Conservation (phyloP, 139 green algal genomes). For the Picochlorum sp. region DNA sequence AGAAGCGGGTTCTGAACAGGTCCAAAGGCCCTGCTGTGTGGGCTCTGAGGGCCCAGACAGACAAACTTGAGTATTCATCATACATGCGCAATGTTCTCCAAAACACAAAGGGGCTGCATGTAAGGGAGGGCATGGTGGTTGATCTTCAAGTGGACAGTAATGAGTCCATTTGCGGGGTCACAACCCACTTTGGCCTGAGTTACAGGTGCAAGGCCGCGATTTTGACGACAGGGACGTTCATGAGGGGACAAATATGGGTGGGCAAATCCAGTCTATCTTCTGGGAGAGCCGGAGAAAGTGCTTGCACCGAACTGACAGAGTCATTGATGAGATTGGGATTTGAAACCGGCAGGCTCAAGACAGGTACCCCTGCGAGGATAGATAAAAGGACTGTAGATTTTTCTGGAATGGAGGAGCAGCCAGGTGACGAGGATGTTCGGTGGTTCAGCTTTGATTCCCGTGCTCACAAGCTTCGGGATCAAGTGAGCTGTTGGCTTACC, state of each 20-base stretch:
- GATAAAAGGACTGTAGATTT: conserved; percentile 83
- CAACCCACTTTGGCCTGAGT: conserved; percentile 86
- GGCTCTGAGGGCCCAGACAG: conserved; percentile 93
- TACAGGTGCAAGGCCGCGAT: conserved; percentile 68
- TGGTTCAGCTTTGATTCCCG: conserved; percentile 91
- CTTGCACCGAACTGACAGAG: conserved; percentile 85
- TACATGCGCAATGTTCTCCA: conserved; percentile 70
- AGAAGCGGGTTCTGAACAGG: conserved; percentile 91
- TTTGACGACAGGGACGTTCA: conserved; percentile 96
- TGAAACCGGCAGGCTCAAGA: conserved; percentile 91
- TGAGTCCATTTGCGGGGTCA: conserved; percentile 76
- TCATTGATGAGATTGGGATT: conserved; percentile 77
- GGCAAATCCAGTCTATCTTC: conserved; percentile 73
- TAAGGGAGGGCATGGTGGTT: conserved; percentile 86
- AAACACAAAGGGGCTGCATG: conserved; percentile 63
- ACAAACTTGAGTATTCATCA: conserved; percentile 88
- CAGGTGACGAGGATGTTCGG: conserved; percentile 57
- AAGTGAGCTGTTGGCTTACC: conserved; percentile 90
- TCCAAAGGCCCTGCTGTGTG: conserved; percentile 95
- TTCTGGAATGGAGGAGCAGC: conserved; percentile 24
- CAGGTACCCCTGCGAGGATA: conserved; percentile 88
- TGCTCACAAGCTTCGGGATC: conserved; percentile 55
- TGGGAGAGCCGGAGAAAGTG: conserved; percentile 81
- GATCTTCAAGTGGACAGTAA: conserved; percentile 80
- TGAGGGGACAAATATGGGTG: conserved; percentile 97